phyloP scores from a whole-genome alignment of 768 basidiomycete species.

The Kwoniella mangroviensis region DNA sequence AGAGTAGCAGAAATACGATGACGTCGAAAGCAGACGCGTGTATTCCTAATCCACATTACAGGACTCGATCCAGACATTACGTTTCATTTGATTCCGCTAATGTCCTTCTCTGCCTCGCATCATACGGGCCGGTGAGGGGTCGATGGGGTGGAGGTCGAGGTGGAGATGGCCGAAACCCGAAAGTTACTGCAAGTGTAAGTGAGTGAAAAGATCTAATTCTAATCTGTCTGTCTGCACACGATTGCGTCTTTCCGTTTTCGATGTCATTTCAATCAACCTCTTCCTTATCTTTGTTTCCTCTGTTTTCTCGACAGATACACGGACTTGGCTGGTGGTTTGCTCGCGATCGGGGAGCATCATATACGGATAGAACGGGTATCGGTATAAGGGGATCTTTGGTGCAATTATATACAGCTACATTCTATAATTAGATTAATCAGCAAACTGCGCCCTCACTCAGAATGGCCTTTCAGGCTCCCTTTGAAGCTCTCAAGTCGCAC shows the following conservation, averaged over 20 bases:
- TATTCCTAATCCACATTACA: background rate
- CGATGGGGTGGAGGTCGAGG: background rate
- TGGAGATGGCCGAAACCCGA: background rate
- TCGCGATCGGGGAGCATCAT: background rate
- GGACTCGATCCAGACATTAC: background rate
- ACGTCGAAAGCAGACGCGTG: constrained; percentile 16
- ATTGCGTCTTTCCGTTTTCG: background rate
- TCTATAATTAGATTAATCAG: background rate
- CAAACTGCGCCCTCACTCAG: background rate
- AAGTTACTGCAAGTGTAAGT: background rate
- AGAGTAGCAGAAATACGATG: constrained; percentile 6
- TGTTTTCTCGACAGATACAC: background rate
- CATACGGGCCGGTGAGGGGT: background rate
- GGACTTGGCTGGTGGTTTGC: background rate
- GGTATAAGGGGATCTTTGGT: background rate
- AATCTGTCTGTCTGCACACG: background rate
- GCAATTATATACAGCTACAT: background rate
- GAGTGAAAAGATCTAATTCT: background rate
- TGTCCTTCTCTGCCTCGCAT: background rate
- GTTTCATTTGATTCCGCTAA: background rate
- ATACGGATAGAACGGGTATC: background rate
- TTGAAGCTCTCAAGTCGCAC: constrained; percentile 1
- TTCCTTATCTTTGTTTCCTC: background rate
- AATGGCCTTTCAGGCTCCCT: constrained; percentile 20
- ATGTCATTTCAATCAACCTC: background rate